Percentiles rank a stretch among this genome's conserved stretches.
phyloP scores from a whole-genome alignment of 345 rosid genomes.

The Theobroma cacao region DNA sequence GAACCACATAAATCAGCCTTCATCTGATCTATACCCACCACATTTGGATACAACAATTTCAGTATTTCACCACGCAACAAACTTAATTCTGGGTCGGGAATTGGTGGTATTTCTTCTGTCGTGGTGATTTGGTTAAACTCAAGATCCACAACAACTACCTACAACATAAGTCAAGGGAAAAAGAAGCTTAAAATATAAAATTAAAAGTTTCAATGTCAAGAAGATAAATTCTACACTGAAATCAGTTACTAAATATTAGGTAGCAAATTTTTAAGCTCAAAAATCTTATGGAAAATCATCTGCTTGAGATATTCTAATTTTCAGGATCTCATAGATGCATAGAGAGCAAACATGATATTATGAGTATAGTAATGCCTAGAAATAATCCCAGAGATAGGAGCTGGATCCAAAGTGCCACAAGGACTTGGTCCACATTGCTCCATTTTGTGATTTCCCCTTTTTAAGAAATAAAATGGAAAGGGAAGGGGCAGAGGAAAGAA shows the following conservation, averaged over 20 bases:
- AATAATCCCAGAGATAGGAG: neutral
- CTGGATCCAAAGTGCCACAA: neutral
- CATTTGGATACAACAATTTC: conserved; percentile 79
- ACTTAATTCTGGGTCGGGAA: conserved; percentile 96
- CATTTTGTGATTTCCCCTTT: neutral
- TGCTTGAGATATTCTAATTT: neutral
- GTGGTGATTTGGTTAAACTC: conserved; percentile 83
- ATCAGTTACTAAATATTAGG: neutral
- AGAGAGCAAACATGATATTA: neutral
- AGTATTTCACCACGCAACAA: conserved; percentile 70
- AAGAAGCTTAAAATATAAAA: neutral
- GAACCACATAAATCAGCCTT: conserved; percentile 49
- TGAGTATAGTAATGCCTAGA: neutral
- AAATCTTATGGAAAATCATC: neutral
- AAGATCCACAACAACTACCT: conserved; percentile 98
- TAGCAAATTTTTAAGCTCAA: neutral
- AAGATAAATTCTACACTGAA: neutral
- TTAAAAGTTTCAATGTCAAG: neutral
- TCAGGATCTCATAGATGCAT: neutral
- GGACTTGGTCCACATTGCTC: neutral
- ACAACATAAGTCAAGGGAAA: conserved; percentile 23
- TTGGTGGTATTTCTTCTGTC: conserved; percentile 85
- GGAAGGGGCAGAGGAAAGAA: neutral
- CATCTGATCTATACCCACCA: conserved; percentile 85
- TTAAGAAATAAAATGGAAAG: neutral